These are phyloP conservation scores for Populus pruinosa DNA, from an alignment of 345 rosid genomes.

Conservation along the genomic window DNA sequence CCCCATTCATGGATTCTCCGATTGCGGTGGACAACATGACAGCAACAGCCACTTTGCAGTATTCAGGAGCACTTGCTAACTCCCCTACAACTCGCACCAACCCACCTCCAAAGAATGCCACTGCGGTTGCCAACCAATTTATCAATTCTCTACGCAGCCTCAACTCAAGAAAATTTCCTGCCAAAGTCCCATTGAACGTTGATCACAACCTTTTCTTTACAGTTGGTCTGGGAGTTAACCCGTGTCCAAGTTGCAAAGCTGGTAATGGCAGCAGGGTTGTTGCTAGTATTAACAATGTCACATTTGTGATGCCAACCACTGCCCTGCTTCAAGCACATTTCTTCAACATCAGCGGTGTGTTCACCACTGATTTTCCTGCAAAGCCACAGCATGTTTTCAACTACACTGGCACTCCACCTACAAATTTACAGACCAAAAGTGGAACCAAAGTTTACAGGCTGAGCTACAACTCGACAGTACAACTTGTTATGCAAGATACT, in stretches of 20 bases:
- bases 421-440: slow-evolving; percentile 19
- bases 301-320: slow-evolving; percentile 55
- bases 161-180: slow-evolving; percentile 59
- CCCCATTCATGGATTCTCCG: slow-evolving; percentile 57
- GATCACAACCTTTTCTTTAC: slow-evolving; percentile 52
- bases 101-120: slow-evolving; percentile 57
- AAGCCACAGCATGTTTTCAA: slow-evolving; percentile 33
- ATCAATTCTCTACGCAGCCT: slow-evolving; percentile 47
- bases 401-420: slow-evolving; percentile 21
- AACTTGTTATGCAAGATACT: slow-evolving; percentile 42
- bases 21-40: slow-evolving; percentile 51
- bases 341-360: slow-evolving; percentile 36
- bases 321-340: slow-evolving; percentile 70
- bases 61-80: slow-evolving; percentile 34
- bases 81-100: slow-evolving; percentile 26
- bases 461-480: slow-evolving; percentile 33
- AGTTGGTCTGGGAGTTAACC: slow-evolving; percentile 47
- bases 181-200: slow-evolving; percentile 51
- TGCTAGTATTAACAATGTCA: slow-evolving; percentile 59
- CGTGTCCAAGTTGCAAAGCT: slow-evolving; percentile 55
- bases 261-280: slow-evolving; percentile 51
- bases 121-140: slow-evolving; percentile 50
- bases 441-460: slow-evolving; percentile 35
- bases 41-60: slow-evolving; percentile 55
- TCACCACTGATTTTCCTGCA: slow-evolving; percentile 37